Evolutionary conservation across 768 basidiomycete species (phyloP), one percentile per base, ranked within the genome.

Genomic region (Macrolepiota fuliginosa): DNA sequence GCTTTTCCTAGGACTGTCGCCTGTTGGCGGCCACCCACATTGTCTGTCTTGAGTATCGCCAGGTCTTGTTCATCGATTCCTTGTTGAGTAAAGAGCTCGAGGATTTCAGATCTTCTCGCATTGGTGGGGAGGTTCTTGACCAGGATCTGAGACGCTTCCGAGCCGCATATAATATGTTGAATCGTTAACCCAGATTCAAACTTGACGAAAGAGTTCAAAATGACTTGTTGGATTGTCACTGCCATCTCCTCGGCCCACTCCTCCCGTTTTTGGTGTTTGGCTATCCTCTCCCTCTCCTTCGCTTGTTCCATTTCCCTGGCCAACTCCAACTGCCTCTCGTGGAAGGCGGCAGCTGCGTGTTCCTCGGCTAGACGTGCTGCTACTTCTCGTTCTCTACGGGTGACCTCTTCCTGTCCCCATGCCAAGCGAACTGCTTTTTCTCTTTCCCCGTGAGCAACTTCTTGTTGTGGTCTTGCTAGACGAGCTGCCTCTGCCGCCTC

Each of bases 1-100:
- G 73, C 68, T 40, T 76, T 78, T 1, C 76, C 77, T 53, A 83
- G 65, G 13, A 87, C 63, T 15, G 68, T 73, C 1, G 81, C 80
- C 60, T 81, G 80, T 3, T 70, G 65, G 40, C 62, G 74, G 40
- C 64, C 65, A 11, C 72, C 70, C 29, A 67, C 61, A n/a, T 66
- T 42, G 25, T 61, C 64, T 42, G 53, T 70, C 61, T 71, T 71
- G 47, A 58, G 54, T 10, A 36, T 17, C 9, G 27, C 56, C 1
- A 66, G 22, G 19, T 62, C 50, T 12, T 53, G 36, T n/a, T 40
- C 9, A 36, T 62, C 54, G 19, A 67, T 27, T 11, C 61, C 45
- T 51, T 61, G 56, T 25, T 65, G 58, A 5, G 45, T 17, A 47
- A 66, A 65, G 2, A 69, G 29, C 24, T 61, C 60, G 11, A 54